Evolutionary conservation across 164 flowering plant genomes (phyloP).

Genomic region (Nelumbo lutea): DNA sequence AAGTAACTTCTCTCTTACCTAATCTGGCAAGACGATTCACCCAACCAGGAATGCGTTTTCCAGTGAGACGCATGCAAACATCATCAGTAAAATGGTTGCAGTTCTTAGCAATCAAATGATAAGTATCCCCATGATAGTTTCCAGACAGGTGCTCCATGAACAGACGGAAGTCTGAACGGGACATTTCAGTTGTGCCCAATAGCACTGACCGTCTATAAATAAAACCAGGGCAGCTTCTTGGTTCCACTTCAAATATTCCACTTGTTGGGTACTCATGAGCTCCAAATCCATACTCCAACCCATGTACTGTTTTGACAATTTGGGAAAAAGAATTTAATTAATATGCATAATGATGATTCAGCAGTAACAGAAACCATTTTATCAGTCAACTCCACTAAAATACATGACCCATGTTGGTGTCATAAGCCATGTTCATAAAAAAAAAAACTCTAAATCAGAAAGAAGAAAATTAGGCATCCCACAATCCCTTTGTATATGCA

Average conservation of each 20-base stretch:
- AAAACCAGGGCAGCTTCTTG: constrained; percentile 94
- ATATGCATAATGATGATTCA: background rate
- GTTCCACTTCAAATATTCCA: constrained; percentile 97
- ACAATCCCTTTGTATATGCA: no score
- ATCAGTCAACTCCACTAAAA: background rate
- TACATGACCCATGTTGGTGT: no score
- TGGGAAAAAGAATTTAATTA: constrained; percentile 4
- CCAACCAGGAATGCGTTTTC: constrained; percentile 93
- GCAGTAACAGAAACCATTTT: background rate
- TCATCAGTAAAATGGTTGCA: constrained; percentile 97
- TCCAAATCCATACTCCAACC: constrained; percentile 88
- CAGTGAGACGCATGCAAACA: constrained; percentile 63
- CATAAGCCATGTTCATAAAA: no score
- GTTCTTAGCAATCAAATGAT: constrained; percentile 90
- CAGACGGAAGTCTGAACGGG: constrained; percentile 60
- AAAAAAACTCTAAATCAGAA: no score
- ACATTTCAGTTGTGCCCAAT: constrained; percentile 70
- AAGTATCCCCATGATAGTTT: constrained; percentile 78
- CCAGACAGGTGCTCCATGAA: constrained; percentile 72
- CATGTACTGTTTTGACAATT: constrained; percentile 53
- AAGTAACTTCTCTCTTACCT: constrained; percentile 38
- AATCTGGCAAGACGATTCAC: constrained; percentile 86
- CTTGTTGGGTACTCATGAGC: constrained; percentile 87
- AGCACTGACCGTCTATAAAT: constrained; percentile 67
- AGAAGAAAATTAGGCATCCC: no score